Evolutionary conservation across 2,329 filamentous ascomycete species (phyloP).

Genomic region (Ceratocystis eucalypticola): DNA sequence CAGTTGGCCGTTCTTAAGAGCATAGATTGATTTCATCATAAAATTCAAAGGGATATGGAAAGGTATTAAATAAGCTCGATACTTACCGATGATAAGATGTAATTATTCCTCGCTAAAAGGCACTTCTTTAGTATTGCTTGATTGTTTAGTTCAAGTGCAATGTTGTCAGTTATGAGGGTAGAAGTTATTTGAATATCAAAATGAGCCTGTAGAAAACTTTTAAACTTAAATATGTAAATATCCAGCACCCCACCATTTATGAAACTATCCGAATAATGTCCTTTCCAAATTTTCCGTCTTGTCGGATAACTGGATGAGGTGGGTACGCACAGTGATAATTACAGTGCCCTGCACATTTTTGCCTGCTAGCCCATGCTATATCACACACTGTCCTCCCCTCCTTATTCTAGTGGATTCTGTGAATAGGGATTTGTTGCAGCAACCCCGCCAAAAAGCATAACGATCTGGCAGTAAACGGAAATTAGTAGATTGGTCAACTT

Average conservation of each 20-base stretch:
- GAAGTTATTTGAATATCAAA: neutral
- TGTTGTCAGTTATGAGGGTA: no score
- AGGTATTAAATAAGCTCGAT: neutral
- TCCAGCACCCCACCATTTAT: constrained; percentile 10
- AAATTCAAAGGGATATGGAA: constrained; percentile 20
- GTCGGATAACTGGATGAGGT: neutral
- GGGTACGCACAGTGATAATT: neutral
- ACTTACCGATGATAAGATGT: constrained; percentile 7
- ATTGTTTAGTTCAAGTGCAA: no score
- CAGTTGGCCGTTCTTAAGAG: constrained; percentile 55
- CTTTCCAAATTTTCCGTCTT: neutral
- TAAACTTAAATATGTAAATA: constrained; percentile 12
- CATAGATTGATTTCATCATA: constrained; percentile 43
- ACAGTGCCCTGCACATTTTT: neutral
- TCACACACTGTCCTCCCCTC: constrained; percentile 5
- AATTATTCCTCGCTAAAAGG: no score
- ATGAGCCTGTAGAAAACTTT: constrained; percentile 6
- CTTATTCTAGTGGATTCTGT: constrained; percentile 5
- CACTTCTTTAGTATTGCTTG: no score
- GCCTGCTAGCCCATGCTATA: neutral
- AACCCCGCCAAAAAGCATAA: constrained; percentile 16
- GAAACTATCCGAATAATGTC: neutral
- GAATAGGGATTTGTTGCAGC: neutral
- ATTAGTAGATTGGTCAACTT: neutral
- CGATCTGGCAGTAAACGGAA: neutral